phyloP scores from a whole-genome alignment of 2,329 filamentous ascomycete genomes.

The Coniochaeta hoffmannii region DNA sequence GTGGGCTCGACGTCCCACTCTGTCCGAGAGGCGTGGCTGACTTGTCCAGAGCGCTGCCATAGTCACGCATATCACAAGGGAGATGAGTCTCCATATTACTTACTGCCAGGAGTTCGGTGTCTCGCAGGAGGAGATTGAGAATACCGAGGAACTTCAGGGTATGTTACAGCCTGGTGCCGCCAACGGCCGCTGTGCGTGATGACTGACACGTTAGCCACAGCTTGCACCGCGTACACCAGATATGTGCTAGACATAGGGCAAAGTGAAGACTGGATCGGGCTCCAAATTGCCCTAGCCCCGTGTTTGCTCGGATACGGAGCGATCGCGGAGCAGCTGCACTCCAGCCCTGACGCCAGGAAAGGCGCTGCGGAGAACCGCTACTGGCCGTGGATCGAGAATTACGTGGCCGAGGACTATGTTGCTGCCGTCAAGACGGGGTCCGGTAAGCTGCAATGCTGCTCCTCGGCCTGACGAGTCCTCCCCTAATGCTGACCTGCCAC shows the following conservation, averaged over 20 bases:
- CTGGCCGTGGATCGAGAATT: conserved; percentile 89
- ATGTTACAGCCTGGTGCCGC: conserved; percentile 13
- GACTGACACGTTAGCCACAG: conserved; percentile 14
- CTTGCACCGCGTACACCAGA: conserved; percentile 38
- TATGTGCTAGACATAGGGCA: conserved; percentile 86
- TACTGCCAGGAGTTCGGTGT: conserved; percentile 82
- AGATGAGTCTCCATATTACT: conserved; percentile 72
- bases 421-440: conserved; percentile 64
- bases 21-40: not conserved
- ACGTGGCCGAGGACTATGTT: conserved; percentile 71
- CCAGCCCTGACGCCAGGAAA: conserved; percentile 51
- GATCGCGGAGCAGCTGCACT: conserved; percentile 64
- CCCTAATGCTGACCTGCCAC: not conserved
- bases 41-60: conserved; percentile 38
- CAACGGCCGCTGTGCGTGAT: too few relatives aligned
- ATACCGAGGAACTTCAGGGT: conserved; percentile 68
- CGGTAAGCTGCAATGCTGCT: conserved; percentile 39
- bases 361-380: conserved; percentile 59
- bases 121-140: conserved; percentile 63
- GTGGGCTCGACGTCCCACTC: conserved; percentile 15
- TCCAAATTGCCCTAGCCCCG: conserved; percentile 78
- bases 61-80: conserved; percentile 67
- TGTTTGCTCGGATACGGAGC: conserved; percentile 85
- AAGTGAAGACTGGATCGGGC: conserved; percentile 78
- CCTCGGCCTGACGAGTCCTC: not conserved